A percentile compares a stretch with the other conserved stretches of the same genome.
These are phyloP conservation scores for Chiua sp. DNA, from an alignment of 1,284 basidiomycete species.

Conservation along the genomic window DNA sequence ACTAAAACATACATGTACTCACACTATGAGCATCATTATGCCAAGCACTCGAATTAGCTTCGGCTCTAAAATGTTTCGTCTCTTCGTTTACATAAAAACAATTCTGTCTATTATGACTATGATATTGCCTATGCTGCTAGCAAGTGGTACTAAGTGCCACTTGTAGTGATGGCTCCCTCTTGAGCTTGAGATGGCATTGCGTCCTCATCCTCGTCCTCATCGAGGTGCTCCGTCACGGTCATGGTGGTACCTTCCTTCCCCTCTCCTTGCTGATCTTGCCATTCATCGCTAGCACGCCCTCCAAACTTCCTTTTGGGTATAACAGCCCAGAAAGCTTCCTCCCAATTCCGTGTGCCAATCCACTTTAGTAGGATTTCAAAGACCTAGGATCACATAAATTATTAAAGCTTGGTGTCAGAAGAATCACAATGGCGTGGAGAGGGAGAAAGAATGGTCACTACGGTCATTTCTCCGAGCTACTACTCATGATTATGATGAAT, in stretches of 20 bases:
- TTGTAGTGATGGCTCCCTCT: too few species aligned
- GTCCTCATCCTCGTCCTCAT: not conserved
- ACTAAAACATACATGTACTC: too few species aligned
- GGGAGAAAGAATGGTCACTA: not conserved
- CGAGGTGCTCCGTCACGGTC: not conserved
- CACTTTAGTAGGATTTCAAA: constrained; percentile 94
- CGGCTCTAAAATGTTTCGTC: too few species aligned
- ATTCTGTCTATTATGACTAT: too few species aligned
- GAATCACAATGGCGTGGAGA: not conserved
- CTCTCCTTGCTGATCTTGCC: constrained; percentile 2
- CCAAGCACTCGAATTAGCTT: too few species aligned
- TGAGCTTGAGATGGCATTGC: not conserved
- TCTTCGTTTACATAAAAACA: too few species aligned
- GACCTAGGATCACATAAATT: constrained; percentile 48
- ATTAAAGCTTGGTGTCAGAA: constrained; percentile 6
- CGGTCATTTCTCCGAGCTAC: constrained; percentile 1
- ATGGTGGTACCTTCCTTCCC: not conserved
- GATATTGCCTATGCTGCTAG: too few species aligned
- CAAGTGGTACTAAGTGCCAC: too few species aligned
- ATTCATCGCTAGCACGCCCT: constrained; percentile 1
- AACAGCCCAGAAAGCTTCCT: constrained; percentile 81
- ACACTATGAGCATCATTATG: too few species aligned
- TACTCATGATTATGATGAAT: not conserved
- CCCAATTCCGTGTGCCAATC: constrained; percentile 85
- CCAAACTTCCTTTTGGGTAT: constrained; percentile 90